Conservation (phyloP, 805 yeast species). For the Candida lessepsii region DNA sequence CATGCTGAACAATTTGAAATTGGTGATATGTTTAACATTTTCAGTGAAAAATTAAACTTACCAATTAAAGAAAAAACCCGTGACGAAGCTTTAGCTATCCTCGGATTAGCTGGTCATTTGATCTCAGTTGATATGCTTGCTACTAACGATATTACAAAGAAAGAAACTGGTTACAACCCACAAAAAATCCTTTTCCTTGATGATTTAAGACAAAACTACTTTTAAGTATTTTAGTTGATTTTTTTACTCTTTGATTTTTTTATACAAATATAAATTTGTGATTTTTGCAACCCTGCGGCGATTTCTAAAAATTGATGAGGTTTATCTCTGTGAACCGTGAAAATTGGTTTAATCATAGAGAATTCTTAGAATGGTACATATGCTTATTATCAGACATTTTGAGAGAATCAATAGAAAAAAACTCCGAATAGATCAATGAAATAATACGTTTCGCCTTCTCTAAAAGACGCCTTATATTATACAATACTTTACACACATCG, state of each 20-base stretch:
- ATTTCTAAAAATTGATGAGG: background rate
- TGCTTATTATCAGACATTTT: too few species aligned
- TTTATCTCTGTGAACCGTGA: too few species aligned
- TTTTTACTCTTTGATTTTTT: background rate
- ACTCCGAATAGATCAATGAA: too few species aligned
- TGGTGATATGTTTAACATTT: constrained; percentile 1
- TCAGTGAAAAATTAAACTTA: constrained; percentile 1
- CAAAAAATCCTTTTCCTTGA: background rate
- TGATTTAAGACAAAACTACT: background rate
- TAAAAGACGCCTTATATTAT: too few species aligned
- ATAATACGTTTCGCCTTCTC: too few species aligned
- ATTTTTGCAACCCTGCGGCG: background rate
- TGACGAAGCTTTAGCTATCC: constrained; percentile 12
- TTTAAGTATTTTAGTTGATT: background rate
- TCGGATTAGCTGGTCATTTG: constrained; percentile 11
- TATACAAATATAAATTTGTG: background rate
- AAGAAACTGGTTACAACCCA: constrained; percentile 26
- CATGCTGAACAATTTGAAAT: constrained; percentile 17
- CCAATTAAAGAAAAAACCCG: constrained; percentile 16
- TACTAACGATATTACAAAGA: constrained; percentile 18
- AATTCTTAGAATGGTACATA: too few species aligned
- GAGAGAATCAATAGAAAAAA: too few species aligned
- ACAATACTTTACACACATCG: constrained; percentile 7
- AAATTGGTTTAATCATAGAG: too few species aligned
- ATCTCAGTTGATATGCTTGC: constrained; percentile 7